These are phyloP conservation scores for Thelephora terrestris DNA, from an alignment of 1,284 basidiomycete genomes.

Conservation along the genomic window DNA sequence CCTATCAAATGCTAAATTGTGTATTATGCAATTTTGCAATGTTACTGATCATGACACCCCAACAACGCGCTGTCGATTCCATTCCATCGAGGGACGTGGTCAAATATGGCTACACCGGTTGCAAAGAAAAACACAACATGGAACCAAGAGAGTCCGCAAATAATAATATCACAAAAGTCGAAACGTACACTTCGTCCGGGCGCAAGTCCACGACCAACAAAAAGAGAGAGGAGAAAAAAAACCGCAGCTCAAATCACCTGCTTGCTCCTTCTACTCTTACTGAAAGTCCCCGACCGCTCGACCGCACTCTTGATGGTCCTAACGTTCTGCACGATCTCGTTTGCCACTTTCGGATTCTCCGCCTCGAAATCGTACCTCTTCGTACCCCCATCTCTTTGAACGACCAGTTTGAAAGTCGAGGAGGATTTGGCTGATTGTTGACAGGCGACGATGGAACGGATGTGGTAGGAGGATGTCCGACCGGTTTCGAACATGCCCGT, in stretches of 20 bases:
- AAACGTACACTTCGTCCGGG: no score
- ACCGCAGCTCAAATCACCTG: slow-evolving; percentile 26
- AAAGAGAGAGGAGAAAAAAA: not conserved
- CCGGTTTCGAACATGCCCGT: slow-evolving; percentile 81
- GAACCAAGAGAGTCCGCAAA: no score
- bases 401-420: slow-evolving; percentile 78
- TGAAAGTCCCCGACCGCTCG: slow-evolving; percentile 48
- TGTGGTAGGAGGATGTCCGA: slow-evolving; percentile 88
- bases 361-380: slow-evolving; percentile 99
- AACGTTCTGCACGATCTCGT: slow-evolving; percentile 68
- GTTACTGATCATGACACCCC: no score
- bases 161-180: no score
- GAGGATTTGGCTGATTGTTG: slow-evolving; percentile 78
- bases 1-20: no score
- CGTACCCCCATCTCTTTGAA: slow-evolving; percentile 53
- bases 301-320: slow-evolving; percentile 46
- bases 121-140: no score
- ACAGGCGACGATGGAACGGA: slow-evolving; percentile 78
- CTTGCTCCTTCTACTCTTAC: slow-evolving; percentile 45
- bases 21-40: no score
- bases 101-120: no score
- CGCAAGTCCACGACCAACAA: no score
- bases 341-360: slow-evolving; percentile 72
- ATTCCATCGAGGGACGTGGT: no score
- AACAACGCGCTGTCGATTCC: no score